These are phyloP conservation scores for Candida nonsorbophila DNA, from an alignment of 805 yeast genomes.

Conservation along the genomic window DNA sequence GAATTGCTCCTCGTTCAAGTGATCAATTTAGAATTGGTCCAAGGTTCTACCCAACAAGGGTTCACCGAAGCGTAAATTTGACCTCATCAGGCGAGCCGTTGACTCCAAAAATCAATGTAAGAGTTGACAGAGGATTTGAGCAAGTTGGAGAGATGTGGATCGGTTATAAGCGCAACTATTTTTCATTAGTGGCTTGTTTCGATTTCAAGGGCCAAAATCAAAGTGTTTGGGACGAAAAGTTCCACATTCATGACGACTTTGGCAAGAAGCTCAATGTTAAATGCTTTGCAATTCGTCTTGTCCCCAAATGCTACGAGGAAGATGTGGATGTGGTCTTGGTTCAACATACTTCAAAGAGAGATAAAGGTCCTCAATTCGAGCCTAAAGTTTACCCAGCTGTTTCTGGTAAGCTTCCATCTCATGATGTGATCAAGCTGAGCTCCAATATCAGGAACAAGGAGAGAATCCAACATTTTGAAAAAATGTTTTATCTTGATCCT, in stretches of 20 bases:
- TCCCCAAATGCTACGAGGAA: slow-evolving; percentile 50
- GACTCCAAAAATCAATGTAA: slow-evolving; percentile 40
- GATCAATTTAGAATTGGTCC: slow-evolving; percentile 68
- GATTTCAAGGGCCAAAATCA: slow-evolving; percentile 22
- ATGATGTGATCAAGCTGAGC: slow-evolving; percentile 48
- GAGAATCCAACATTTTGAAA: slow-evolving; percentile 50
- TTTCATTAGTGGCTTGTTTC: slow-evolving; percentile 57
- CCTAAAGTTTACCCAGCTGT: slow-evolving; percentile 54
- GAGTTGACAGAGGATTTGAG: slow-evolving; percentile 66
- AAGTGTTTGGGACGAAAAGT: slow-evolving; percentile 17
- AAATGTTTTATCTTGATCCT: slow-evolving; percentile 40
- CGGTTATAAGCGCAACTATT: slow-evolving; percentile 67
- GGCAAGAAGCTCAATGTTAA: slow-evolving; percentile 20
- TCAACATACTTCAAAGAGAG: slow-evolving; percentile 74
- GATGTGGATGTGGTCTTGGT: slow-evolving; percentile 42
- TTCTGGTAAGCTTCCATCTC: slow-evolving; percentile 56
- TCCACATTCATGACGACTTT: slow-evolving; percentile 21
- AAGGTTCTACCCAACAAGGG: slow-evolving; percentile 35
- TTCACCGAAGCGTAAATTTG: slow-evolving; percentile 4
- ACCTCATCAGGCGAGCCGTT: slow-evolving; percentile 16
- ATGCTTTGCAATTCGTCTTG: slow-evolving; percentile 50
- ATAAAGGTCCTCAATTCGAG: slow-evolving; percentile 59
- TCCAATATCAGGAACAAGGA: slow-evolving; percentile 55
- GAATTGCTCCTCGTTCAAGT: slow-evolving; percentile 61
- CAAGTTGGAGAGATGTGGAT: slow-evolving; percentile 50